A percentile compares a stretch with the other conserved stretches of the same genome.
Evolutionary conservation across 1,139 yeast genomes (phyloP).

Genomic region (Kodamaea sp.): DNA sequence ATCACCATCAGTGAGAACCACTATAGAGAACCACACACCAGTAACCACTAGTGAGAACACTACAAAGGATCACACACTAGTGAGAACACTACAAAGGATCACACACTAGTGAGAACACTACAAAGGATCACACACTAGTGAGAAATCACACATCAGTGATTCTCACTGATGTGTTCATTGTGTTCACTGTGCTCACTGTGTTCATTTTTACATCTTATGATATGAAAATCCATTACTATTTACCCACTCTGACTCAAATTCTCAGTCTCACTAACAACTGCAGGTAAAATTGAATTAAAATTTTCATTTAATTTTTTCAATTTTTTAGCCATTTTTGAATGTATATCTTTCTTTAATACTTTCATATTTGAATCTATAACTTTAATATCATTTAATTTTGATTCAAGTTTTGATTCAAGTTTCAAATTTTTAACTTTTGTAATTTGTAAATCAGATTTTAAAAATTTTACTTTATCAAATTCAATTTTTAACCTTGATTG

Average conservation of each 20-base stretch:
- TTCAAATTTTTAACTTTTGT: constrained; percentile 26
- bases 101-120: too few relatives aligned
- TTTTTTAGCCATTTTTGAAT: constrained; percentile 27
- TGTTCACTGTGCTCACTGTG: too few relatives aligned
- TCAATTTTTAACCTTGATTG: constrained; percentile 25
- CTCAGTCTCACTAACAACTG: constrained; percentile 21
- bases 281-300: constrained; percentile 37
- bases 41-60: too few relatives aligned
- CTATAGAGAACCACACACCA: too few relatives aligned
- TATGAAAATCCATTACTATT: background rate
- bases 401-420: constrained; percentile 22
- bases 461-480: constrained; percentile 21
- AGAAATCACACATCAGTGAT: too few relatives aligned
- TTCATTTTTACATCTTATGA: background rate
- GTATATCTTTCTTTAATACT: constrained; percentile 27
- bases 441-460: constrained; percentile 22
- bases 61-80: too few relatives aligned
- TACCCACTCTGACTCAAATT: constrained; percentile 7
- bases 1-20: too few relatives aligned
- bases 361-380: constrained; percentile 28
- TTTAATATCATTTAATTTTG: constrained; percentile 25
- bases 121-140: too few relatives aligned
- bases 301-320: constrained; percentile 34
- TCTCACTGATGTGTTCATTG: too few relatives aligned
- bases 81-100: too few relatives aligned